Evolutionary conservation across 2,329 filamentous ascomycete species (phyloP).

Genomic region (Hypoxylon sp.): DNA sequence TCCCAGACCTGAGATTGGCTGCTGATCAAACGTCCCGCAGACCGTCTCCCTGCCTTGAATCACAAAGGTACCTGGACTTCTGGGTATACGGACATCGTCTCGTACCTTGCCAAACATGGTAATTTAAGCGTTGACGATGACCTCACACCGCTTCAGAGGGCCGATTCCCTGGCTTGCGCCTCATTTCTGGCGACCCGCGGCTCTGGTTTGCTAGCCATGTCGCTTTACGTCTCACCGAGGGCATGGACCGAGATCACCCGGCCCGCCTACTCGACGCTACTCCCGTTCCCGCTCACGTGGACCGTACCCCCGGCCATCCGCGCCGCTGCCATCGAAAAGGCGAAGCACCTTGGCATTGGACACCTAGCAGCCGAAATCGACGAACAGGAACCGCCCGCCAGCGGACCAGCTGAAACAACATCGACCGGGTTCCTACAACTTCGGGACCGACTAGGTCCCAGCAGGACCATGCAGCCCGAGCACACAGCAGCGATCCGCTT

Average conservation of each 20-base stretch:
- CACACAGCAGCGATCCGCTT: constrained; percentile 82
- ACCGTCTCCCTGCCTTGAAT: constrained; percentile 69
- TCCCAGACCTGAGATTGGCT: constrained; percentile 26
- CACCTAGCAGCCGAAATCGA: constrained; percentile 74
- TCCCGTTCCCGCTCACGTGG: constrained; percentile 92
- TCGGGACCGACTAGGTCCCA: constrained; percentile 53
- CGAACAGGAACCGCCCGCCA: constrained; percentile 53
- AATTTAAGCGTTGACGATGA: constrained; percentile 58
- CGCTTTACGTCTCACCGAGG: constrained; percentile 88
- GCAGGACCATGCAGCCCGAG: constrained; percentile 72
- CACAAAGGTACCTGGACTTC: constrained; percentile 68
- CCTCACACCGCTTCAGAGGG: constrained; percentile 59
- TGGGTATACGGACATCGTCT: constrained; percentile 74
- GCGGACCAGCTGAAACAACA: constrained; percentile 53
- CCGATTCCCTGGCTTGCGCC: constrained; percentile 68
- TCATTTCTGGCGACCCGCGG: constrained; percentile 82
- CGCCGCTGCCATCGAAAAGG: constrained; percentile 77
- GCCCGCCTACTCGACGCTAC: constrained; percentile 82
- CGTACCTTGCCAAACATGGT: constrained; percentile 63
- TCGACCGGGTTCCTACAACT: constrained; percentile 57
- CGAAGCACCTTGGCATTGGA: constrained; percentile 78
- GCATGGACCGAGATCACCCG: constrained; percentile 87
- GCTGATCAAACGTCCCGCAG: constrained; percentile 57
- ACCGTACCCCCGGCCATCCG: constrained; percentile 83
- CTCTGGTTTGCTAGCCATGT: constrained; percentile 85